Evolutionary conservation across 345 rosid genomes (phyloP), one percentile per base, ranked within the genome.

Genomic region (Citrus trifoliata): DNA sequence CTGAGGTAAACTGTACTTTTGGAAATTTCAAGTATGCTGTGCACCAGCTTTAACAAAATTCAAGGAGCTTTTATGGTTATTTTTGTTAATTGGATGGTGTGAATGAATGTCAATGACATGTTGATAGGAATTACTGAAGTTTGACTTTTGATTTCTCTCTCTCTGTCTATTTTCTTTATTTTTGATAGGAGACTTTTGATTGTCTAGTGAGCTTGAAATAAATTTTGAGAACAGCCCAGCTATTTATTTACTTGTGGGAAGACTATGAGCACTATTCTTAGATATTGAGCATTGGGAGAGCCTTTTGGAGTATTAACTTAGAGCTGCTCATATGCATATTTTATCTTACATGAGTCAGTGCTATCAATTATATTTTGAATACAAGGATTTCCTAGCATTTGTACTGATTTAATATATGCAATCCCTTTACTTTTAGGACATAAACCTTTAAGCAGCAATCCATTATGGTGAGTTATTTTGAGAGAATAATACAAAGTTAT

Each of bases 1-100:
- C 83, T 16, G 95, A 91, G 95, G 93, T 91, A 56, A 74, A 70
- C 68, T 32, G 55, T 81, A 38, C n/a, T n/a, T 71, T 38, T 58
- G 35, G 24, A 64, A 67, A 75, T 6, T 30, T 40, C 51, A 24
- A n/a, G 42, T 65, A 10, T 69, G 28, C 66, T 2, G 71, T 74
- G 64, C 48, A 21, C 67, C 48, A n/a, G 35, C 79, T 80, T 53
- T 64, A 22, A 53, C 24, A 33, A 19, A 35, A 55, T 61, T 25
- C 53, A 33, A 55, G 53, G 21, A 28, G 25, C 21, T 16, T 40
- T 33, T 65, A 65, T 65, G 3, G n/a, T 32, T 65, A 65, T 33
- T 65, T 65, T 9, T 65, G 42, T 65, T 16, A 65, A 32, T 64
- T 64, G 67, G 67, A 5, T 53, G 58, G 58, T 18, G 58, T 53